Evolutionary conservation across 2,329 filamentous ascomycete species (phyloP), one percentile per base, ranked within the genome.

Genomic region (Pseudogymnoascus sp.): DNA sequence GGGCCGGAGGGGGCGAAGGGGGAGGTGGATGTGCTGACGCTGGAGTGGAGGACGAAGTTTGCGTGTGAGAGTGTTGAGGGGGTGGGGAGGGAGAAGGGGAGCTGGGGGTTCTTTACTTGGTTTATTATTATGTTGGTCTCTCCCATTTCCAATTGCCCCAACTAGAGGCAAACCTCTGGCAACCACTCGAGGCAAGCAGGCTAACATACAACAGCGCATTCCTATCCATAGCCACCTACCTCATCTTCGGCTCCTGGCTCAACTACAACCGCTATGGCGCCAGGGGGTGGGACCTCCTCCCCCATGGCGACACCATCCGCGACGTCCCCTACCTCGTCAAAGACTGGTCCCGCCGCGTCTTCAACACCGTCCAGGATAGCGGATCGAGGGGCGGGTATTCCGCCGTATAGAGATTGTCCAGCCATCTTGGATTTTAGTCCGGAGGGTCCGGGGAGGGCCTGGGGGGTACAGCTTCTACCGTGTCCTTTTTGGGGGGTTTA

Each of bases 71-170:
- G 78, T 69, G 76, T 78, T 59, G 77, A 79, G 15, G 78, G 77
- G 9, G 69, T 72, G 40, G 68, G 72, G 44, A 74, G 77, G 64
- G 78, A 79, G 64, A 79, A 80, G 62, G 76, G 75, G 17, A 82
- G 85, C 72, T 97, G 93, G 95, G 95, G 95, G 1, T 95, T 97
- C 80, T 97, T 97, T 72, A 97, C 93, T 17, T 99, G 95, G 95
- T 84, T 97, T 72, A 85, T 97, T 69, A 87, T 99, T 69, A 86
- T 97, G 92, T 59, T 67, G 15, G 47, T 8, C 21, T 31, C 17
- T 13, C 57, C 28, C 57, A n/a, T n/a, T n/a, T n/a, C n/a, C n/a
- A n/a, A n/a, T n/a, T n/a, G n/a, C n/a, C n/a, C n/a, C n/a, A n/a
- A n/a, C n/a, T n/a, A n/a, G n/a, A n/a, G n/a, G n/a, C n/a, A n/a